These are phyloP conservation scores for Botrytis porri DNA, from an alignment of 2,329 filamentous ascomycete species.

Conservation along the genomic window DNA sequence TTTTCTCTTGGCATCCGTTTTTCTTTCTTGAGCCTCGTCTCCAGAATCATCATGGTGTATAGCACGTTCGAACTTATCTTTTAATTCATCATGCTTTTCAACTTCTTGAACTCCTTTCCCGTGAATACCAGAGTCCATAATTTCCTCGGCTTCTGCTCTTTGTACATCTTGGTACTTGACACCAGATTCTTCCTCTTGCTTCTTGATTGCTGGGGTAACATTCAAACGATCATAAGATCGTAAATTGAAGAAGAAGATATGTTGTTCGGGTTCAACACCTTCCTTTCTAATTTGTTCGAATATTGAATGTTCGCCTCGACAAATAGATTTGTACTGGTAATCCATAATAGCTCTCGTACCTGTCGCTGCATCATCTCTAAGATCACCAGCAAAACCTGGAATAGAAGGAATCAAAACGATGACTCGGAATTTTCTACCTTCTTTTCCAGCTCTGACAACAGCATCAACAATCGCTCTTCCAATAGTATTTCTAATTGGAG, in stretches of 20 bases:
- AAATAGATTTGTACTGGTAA: slow-evolving; percentile 96
- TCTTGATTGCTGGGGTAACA: slow-evolving; percentile 68
- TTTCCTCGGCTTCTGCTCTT: slow-evolving; percentile 81
- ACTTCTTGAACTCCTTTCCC: slow-evolving; percentile 47
- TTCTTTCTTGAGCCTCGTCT: slow-evolving; percentile 41
- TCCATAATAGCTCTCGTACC: slow-evolving; percentile 95
- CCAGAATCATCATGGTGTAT: slow-evolving; percentile 36
- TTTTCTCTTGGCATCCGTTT: slow-evolving; percentile 47
- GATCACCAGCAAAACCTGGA: slow-evolving; percentile 89
- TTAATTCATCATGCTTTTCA: slow-evolving; percentile 45
- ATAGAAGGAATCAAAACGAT: slow-evolving; percentile 89
- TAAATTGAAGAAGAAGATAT: slow-evolving; percentile 93
- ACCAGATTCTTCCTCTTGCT: slow-evolving; percentile 76
- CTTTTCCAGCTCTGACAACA: slow-evolving; percentile 74
- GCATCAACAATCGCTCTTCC: slow-evolving; percentile 89
- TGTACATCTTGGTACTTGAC: slow-evolving; percentile 85
- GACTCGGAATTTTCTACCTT: slow-evolving; percentile 82
- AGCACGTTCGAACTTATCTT: slow-evolving; percentile 43
- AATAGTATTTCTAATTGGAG: slow-evolving; percentile 82
- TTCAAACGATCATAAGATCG: slow-evolving; percentile 91
- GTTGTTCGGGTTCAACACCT: slow-evolving; percentile 72
- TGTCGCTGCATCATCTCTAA: slow-evolving; percentile 76
- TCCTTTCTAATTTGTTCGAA: slow-evolving; percentile 71
- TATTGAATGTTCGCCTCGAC: slow-evolving; percentile 86
- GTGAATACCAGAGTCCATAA: slow-evolving; percentile 75